Evolutionary conservation across 2,329 filamentous ascomycete genomes (phyloP).

Genomic region (Pseudocercospora crystallina): DNA sequence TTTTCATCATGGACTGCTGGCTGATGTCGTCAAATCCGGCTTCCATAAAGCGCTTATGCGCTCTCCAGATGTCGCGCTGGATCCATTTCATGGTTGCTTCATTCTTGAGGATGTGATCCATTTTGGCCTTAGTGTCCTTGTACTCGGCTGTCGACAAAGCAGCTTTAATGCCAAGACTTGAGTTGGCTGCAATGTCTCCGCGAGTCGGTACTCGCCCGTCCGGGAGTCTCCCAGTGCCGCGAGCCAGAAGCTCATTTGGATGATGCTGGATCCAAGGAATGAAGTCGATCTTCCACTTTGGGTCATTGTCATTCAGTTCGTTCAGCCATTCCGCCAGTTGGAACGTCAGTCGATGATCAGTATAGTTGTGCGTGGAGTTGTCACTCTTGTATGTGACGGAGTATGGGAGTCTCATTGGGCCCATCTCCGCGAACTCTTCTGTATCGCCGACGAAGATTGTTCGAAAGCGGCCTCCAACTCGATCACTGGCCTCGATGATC

Average conservation of each 20-base stretch:
- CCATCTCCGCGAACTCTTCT: conserved; percentile 66
- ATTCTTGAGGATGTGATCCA: conserved; percentile 9
- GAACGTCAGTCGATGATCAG: conserved; percentile 63
- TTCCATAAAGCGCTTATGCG: conserved; percentile 8
- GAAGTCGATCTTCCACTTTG: conserved; percentile 54
- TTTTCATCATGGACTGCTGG: conserved; percentile 11
- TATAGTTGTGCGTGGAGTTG: conserved; percentile 57
- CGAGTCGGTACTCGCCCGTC: conserved; percentile 55
- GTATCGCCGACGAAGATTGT: conserved; percentile 61
- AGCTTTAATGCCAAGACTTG: conserved; percentile 5
- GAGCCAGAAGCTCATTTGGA: conserved; percentile 51
- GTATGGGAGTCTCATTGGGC: conserved; percentile 62
- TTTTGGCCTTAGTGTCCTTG: conserved; percentile 11
- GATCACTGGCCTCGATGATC: conserved; percentile 59
- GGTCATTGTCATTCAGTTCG: conserved; percentile 53
- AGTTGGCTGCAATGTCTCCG: conserved; percentile 48
- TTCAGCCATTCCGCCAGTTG: conserved; percentile 61
- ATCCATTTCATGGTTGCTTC: conserved; percentile 9
- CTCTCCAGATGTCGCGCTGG: conserved; percentile 7
- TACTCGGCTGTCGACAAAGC: conserved; percentile 4
- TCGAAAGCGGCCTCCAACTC: conserved; percentile 64
- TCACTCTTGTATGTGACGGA: conserved; percentile 47
- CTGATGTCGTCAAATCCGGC: conserved; percentile 9
- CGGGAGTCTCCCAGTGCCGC: conserved; percentile 49
- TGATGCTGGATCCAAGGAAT: conserved; percentile 60